Conservation (phyloP, 2,329 filamentous ascomycete genomes). For the Arthrobotrys entomopaga region DNA sequence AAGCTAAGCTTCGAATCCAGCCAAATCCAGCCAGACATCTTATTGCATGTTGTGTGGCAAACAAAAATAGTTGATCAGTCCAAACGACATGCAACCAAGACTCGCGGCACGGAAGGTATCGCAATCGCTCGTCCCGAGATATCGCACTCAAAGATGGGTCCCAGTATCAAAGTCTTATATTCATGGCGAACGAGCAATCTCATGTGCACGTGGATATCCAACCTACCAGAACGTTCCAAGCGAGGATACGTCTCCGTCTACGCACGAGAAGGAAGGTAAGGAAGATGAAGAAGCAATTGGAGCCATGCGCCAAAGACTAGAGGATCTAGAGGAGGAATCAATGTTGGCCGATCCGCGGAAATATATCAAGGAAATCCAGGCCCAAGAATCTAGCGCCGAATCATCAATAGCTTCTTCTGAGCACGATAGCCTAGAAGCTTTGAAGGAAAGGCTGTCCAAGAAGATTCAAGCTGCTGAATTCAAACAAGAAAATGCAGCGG, state of each 20-base stretch:
- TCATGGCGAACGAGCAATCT: background rate
- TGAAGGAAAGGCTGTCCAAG: constrained; percentile 70
- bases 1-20: too few species aligned
- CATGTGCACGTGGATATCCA: background rate
- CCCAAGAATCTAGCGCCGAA: constrained; percentile 31
- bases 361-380: constrained; percentile 37
- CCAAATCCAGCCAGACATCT: too few species aligned
- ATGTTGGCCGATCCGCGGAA: constrained; percentile 44
- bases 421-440: constrained; percentile 65
- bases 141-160: background rate
- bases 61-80: background rate
- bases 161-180: background rate
- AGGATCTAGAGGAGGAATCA: constrained; percentile 46
- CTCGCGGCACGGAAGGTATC: constrained; percentile 11
- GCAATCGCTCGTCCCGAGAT: background rate
- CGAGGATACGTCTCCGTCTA: background rate
- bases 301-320: constrained; percentile 46
- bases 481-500: constrained; percentile 65
- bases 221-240: constrained; percentile 6
- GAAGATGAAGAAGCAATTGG: constrained; percentile 20
- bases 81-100: constrained; percentile 22
- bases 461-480: constrained; percentile 70
- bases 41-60: too few species aligned
- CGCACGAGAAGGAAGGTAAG: background rate
- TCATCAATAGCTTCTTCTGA: constrained; percentile 13